A percentile compares a stretch with the other conserved stretches of the same genome.
phyloP scores from a whole-genome alignment of 176 grass and related monocot genomes.

The Elaeis guineensis region DNA sequence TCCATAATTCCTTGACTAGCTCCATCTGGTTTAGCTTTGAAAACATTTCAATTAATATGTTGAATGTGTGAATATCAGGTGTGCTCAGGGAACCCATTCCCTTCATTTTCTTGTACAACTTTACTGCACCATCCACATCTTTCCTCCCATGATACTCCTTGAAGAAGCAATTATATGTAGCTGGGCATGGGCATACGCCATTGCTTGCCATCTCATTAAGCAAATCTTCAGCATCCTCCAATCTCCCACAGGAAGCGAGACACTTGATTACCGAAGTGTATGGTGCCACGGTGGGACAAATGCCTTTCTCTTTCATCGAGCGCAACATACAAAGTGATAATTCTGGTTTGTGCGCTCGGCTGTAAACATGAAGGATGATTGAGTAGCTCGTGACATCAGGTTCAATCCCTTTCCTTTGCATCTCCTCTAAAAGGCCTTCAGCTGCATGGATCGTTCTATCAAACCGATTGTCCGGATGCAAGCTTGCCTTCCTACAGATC shows the following conservation, averaged over 20 bases:
- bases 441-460: slow-evolving; percentile 73
- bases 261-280: slow-evolving; percentile 91
- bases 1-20: slow-evolving; percentile 60
- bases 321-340: slow-evolving; percentile 65
- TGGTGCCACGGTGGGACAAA: slow-evolving; percentile 76
- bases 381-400: slow-evolving; percentile 84
- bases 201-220: slow-evolving; percentile 69
- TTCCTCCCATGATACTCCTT: slow-evolving; percentile 91
- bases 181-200: slow-evolving; percentile 51
- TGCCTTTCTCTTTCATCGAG: slow-evolving; percentile 66
- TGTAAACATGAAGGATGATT: slow-evolving; percentile 90
- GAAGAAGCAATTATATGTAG: slow-evolving; percentile 90
- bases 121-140: slow-evolving; percentile 43
- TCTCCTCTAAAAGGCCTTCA: slow-evolving; percentile 62
- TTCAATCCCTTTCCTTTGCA: slow-evolving; percentile 64
- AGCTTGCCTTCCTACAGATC: slow-evolving; percentile 75
- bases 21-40: slow-evolving; percentile 46
- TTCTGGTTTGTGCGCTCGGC: slow-evolving; percentile 82
- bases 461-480: slow-evolving; percentile 82
- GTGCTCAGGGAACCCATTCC: slow-evolving; percentile 27
- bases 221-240: slow-evolving; percentile 58
- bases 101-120: slow-evolving; percentile 82
- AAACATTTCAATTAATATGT: slow-evolving; percentile 90
- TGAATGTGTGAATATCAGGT: slow-evolving; percentile 75
- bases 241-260: slow-evolving; percentile 76